phyloP scores from a whole-genome alignment of 305 asterid species.

The Fraxinus baroniana region DNA sequence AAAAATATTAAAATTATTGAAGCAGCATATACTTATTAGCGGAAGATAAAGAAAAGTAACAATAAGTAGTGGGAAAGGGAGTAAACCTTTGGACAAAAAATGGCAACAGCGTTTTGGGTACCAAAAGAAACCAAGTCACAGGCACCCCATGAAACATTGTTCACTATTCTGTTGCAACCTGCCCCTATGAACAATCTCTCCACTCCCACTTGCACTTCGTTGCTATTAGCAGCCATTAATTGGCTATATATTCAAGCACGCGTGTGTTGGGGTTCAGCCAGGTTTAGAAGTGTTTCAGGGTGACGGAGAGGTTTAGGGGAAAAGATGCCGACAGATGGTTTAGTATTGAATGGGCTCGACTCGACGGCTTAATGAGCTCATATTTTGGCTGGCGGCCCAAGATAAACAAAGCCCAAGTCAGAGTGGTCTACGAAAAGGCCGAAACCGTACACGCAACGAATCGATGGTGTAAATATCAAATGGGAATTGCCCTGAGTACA shows the following conservation, averaged over 20 bases:
- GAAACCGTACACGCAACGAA: background rate
- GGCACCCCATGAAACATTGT: conserved; percentile 95
- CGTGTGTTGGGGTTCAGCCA: background rate
- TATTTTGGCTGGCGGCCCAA: background rate
- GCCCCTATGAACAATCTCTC: conserved; percentile 69
- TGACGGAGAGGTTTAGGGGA: background rate
- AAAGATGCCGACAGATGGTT: conserved; percentile 1
- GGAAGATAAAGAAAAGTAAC: background rate
- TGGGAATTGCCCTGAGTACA: too few species aligned
- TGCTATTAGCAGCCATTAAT: conserved; percentile 33
- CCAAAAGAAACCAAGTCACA: conserved; percentile 80
- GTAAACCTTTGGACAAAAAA: conserved; percentile 79
- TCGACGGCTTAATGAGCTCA: background rate
- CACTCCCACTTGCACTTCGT: conserved; percentile 43
- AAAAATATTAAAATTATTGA: background rate
- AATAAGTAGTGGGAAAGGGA: background rate
- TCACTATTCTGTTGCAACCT: conserved; percentile 85
- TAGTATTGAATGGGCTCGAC: conserved; percentile 4
- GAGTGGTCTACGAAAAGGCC: background rate
- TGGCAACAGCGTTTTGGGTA: conserved; percentile 85
- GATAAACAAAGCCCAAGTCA: background rate
- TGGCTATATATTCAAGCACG: background rate
- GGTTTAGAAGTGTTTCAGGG: background rate
- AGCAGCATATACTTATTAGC: background rate
- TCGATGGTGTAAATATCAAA: background rate